These are phyloP conservation scores for Linnemannia zychae DNA, from an alignment of 192 early-diverging fungal genomes.

Conservation along the genomic window DNA sequence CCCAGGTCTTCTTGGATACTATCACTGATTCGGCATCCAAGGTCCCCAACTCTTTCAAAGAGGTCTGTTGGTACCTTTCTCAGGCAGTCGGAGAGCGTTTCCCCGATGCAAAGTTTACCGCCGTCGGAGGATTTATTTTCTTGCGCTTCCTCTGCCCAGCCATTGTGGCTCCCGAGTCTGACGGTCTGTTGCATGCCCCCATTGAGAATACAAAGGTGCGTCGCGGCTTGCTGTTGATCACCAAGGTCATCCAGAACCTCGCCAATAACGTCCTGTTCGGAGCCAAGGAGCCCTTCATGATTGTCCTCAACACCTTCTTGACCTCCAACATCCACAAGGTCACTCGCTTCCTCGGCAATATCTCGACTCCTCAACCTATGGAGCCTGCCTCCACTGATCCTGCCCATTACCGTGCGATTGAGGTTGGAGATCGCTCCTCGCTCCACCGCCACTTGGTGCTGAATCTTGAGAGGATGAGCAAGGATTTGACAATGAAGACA, in stretches of 20 bases:
- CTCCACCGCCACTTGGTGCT: conserved; percentile 77
- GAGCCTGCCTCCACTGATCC: conserved; percentile 64
- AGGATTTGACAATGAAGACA: conserved; percentile 69
- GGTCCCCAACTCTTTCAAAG: conserved; percentile 82
- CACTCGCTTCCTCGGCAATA: conserved; percentile 82
- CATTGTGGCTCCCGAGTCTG: conserved; percentile 92
- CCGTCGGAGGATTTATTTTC: conserved; percentile 96
- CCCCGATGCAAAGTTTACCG: conserved; percentile 85
- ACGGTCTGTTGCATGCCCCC: conserved; percentile 74
- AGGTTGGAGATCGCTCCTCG: conserved; percentile 53
- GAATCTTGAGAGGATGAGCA: conserved; percentile 77
- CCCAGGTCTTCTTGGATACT: conserved; percentile 84
- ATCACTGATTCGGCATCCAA: conserved; percentile 80
- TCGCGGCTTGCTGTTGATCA: conserved; percentile 89
- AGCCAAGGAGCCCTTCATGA: conserved; percentile 96
- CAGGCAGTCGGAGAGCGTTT: conserved; percentile 84
- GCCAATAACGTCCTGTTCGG: conserved; percentile 97
- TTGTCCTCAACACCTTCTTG: conserved; percentile 90
- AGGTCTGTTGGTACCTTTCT: conserved; percentile 86
- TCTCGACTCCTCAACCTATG: conserved; percentile 68
- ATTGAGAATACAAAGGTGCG: conserved; percentile 76
- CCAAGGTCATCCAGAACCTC: conserved; percentile 97
- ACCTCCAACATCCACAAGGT: conserved; percentile 86
- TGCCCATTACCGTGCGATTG: conserved; percentile 58
- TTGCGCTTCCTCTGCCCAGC: conserved; percentile 96